Percentiles rank a stretch among this genome's conserved stretches.
Evolutionary conservation across 2,329 filamentous ascomycete species (phyloP).

Genomic region (Xylariaceae sp.): DNA sequence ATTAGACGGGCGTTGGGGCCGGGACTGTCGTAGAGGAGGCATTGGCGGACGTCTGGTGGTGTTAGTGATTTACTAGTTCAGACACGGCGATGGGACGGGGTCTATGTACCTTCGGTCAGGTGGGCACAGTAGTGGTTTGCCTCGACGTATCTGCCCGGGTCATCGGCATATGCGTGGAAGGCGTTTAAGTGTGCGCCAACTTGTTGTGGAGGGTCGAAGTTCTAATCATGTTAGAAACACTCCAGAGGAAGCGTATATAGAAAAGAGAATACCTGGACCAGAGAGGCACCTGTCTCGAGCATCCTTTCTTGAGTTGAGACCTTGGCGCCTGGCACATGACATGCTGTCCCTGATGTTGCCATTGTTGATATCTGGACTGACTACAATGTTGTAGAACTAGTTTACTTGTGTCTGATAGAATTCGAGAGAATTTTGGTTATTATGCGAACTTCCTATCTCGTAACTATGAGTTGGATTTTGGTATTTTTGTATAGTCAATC

Average conservation of each 20-base stretch:
- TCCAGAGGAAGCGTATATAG: not conserved
- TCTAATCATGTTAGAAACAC: slow-evolving; percentile 34
- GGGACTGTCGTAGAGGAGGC: slow-evolving; percentile 74
- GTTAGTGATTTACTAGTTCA: not conserved
- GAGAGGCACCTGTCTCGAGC: slow-evolving; percentile 56
- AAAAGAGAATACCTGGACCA: slow-evolving; percentile 46
- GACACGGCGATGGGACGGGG: not conserved
- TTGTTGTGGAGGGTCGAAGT: slow-evolving; percentile 65
- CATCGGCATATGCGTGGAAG: slow-evolving; percentile 77
- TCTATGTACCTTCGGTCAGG: slow-evolving; percentile 53
- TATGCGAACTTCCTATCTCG: no score
- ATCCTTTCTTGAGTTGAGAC: slow-evolving; percentile 51
- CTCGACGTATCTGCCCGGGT: slow-evolving; percentile 64
- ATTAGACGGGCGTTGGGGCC: slow-evolving; percentile 65
- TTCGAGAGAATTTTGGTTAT: no score
- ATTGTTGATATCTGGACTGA: slow-evolving; percentile 7
- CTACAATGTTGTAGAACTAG: no score
- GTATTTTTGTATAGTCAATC: no score
- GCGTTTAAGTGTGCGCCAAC: slow-evolving; percentile 81
- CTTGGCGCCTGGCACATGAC: slow-evolving; percentile 42
- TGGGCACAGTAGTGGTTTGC: slow-evolving; percentile 83
- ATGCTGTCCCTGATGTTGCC: slow-evolving; percentile 13
- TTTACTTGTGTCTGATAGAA: no score
- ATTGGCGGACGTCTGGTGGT: slow-evolving; percentile 66
- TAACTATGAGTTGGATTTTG: no score